Evolutionary conservation across 1,284 basidiomycete species (phyloP), one percentile per base, ranked within the genome.

Genomic region (Sporisorium iseilematis-ciliati): DNA sequence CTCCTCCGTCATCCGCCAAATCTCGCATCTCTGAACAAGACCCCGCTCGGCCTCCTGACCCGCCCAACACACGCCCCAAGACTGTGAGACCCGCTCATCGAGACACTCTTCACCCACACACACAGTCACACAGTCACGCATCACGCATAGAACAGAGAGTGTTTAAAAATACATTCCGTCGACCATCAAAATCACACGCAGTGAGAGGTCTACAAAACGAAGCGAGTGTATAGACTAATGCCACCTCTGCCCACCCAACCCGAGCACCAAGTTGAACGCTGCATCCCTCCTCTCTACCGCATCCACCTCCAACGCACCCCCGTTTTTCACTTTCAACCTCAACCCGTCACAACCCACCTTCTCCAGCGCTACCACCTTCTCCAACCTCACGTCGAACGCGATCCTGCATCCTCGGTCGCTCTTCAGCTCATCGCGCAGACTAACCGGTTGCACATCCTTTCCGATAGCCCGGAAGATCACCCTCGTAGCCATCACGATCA

Each of bases 201-300:
- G 45, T 46, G 45, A 46, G 45, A 46, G 45, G 26, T 46, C 45
- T 23, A 43, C 20, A 48, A 16, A 40, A 7, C 29, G 29, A n/a
- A 38, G n/a, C n/a, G n/a, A 23, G 40, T 51, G 20, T 31, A 21
- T 21, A 5, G 21, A 10, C 46, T 21, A 71, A 18, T 64, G 45
- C 75, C 75, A 77, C 53, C 55, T 65, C 51, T 69, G 66, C 16
- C 70, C 65, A 25, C 65, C 52, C 0, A 77, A 49, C 21, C 65
- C 75, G 12, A 74, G 4, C 26, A 77, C 31, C 25, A 53, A 7
- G 33, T 69, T 70, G 23, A 77, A 77, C 21, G 65, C 75, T 33
- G 38, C 31, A 50, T 77, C 75, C 25, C 75, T 46, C 6, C 40
- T 29, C 7, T 20, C 6, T 20, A 77, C 61, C 21, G 53, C 8